These are phyloP conservation scores for Arxiozyma slooffiae DNA, from an alignment of 1,139 yeast genomes.

Conservation along the genomic window DNA sequence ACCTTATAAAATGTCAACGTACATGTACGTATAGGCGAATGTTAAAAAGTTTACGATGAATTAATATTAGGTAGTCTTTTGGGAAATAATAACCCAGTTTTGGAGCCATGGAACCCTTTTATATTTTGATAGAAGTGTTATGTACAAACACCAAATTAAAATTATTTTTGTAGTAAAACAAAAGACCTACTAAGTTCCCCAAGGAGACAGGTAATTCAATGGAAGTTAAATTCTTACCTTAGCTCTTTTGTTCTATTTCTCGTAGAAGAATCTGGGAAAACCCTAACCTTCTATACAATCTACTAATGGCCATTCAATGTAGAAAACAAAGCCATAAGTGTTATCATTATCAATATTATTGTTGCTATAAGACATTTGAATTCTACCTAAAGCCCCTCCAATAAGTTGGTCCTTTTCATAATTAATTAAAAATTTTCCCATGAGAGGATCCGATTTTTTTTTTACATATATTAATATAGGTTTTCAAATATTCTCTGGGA, in stretches of 20 bases:
- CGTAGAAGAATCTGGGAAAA: conserved; percentile 52
- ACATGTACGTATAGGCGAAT: neutral
- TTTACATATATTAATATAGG: neutral
- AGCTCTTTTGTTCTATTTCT: conserved; percentile 46
- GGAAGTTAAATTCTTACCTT: conserved; percentile 44
- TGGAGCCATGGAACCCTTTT: neutral
- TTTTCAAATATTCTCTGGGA: neutral
- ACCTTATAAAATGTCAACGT: too few relatives aligned
- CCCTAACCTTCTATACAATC: conserved; percentile 50
- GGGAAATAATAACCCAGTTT: neutral
- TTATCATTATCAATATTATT: neutral
- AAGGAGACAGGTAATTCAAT: conserved; percentile 52
- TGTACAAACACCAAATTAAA: neutral
- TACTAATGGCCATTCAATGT: conserved; percentile 61
- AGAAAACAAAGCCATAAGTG: too few relatives aligned
- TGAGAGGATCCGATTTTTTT: neutral
- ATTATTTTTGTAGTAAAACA: conserved; percentile 41
- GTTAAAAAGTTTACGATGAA: too few relatives aligned
- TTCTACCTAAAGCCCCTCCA: neutral
- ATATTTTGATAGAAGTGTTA: neutral
- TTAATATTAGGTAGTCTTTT: neutral
- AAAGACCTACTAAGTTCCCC: conserved; percentile 37
- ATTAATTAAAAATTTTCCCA: neutral
- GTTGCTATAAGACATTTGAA: neutral
- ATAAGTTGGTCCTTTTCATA: neutral